phyloP scores from a whole-genome alignment of 2,329 filamentous ascomycete genomes.

The Ceratocystis destructans region DNA sequence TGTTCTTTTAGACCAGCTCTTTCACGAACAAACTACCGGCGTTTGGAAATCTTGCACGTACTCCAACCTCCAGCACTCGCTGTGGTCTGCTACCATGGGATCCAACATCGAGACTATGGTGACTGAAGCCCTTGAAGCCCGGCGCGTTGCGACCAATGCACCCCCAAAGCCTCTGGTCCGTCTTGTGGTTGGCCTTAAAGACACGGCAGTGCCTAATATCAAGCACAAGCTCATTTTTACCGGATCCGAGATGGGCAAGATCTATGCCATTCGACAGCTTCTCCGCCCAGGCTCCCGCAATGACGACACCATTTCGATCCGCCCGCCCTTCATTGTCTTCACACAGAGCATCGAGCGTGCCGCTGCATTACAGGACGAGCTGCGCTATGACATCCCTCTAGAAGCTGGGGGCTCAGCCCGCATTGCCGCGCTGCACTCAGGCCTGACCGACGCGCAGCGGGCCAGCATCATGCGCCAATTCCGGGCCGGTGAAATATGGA shows the following conservation, averaged over 20 bases:
- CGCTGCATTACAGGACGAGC: conserved; percentile 71
- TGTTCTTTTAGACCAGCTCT: conserved; percentile 80
- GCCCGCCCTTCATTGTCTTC: conserved; percentile 87
- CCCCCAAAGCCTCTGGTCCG: conserved; percentile 49
- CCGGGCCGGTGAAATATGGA: conserved; percentile 84
- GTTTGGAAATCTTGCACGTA: conserved; percentile 72
- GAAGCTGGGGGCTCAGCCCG: conserved; percentile 73
- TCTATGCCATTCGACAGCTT: conserved; percentile 79
- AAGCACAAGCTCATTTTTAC: conserved; percentile 80
- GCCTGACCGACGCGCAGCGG: conserved; percentile 62
- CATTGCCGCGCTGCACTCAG: conserved; percentile 81
- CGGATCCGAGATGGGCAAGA: conserved; percentile 83
- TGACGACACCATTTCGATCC: conserved; percentile 45
- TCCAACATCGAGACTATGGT: conserved; percentile 78
- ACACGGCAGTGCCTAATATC: conserved; percentile 87
- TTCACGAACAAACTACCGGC: conserved; percentile 72
- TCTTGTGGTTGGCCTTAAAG: conserved; percentile 89
- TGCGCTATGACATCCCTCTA: conserved; percentile 85
- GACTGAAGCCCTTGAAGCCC: conserved; percentile 48
- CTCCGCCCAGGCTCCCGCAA: conserved; percentile 51
- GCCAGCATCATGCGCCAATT: conserved; percentile 78
- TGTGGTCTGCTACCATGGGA: conserved; percentile 96
- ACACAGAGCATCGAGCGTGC: conserved; percentile 91
- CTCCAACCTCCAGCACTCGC: conserved; percentile 55
- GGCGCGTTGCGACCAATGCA: conserved; percentile 23